phyloP scores from a whole-genome alignment of 139 green algal species.

The Penium margaritaceum region DNA sequence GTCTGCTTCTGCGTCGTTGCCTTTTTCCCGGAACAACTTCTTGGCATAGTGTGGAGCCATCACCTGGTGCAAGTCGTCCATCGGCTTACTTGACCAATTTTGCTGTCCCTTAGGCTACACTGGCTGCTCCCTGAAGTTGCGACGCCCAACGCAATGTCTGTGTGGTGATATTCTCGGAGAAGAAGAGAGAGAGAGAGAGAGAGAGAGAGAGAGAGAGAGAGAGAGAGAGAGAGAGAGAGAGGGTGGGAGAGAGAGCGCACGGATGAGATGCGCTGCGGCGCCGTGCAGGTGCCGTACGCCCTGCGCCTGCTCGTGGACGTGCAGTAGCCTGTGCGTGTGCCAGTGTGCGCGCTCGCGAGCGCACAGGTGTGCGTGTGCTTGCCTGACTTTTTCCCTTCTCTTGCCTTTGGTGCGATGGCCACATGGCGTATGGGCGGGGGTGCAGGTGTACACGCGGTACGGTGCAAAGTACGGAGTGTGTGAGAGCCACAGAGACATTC shows the following conservation, averaged over 20 bases:
- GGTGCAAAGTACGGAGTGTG: slow-evolving; percentile 53
- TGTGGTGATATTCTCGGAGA: no score
- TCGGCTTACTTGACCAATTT: no score
- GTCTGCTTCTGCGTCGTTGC: no score
- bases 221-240: neutral
- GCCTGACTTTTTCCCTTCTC: neutral
- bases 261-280: neutral
- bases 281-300: no score
- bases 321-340: neutral
- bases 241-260: neutral
- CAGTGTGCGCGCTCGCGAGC: neutral
- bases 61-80: no score
- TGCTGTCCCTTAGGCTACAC: no score
- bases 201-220: neutral
- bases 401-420: no score
- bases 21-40: no score
- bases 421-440: neutral
- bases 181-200: neutral
- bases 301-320: neutral
- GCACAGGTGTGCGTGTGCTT: neutral
- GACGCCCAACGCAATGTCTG: no score
- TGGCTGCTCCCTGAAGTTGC: no score
- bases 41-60: no score
- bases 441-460: slow-evolving; percentile 44
- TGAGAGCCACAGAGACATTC: slow-evolving; percentile 52